phyloP scores from a whole-genome alignment of 768 basidiomycete genomes.

The Punctularia strigosozonata region DNA sequence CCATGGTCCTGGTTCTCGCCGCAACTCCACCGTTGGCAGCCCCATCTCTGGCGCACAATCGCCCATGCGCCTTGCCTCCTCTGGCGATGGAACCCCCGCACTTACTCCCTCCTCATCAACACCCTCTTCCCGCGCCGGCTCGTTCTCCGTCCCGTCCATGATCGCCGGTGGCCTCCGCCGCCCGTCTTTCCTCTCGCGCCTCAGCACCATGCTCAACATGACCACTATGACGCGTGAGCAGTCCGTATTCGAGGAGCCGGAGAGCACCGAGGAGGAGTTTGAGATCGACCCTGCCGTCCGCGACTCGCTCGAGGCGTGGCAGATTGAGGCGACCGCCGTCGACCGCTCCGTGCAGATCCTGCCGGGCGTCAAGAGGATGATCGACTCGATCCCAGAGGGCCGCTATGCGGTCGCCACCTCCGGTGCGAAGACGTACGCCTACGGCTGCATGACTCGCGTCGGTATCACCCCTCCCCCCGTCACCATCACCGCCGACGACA shows the following conservation, averaged over 20 bases:
- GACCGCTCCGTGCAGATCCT: slow-evolving; percentile 60
- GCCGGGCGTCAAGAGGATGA: slow-evolving; percentile 56
- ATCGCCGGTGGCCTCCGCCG: slow-evolving; percentile 21
- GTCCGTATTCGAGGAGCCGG: slow-evolving; percentile 16
- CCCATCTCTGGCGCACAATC: neutral
- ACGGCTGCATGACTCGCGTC: slow-evolving; percentile 61
- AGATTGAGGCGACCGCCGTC: slow-evolving; percentile 40
- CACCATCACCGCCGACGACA: slow-evolving; percentile 70
- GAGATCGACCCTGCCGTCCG: too few species aligned
- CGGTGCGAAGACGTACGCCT: slow-evolving; percentile 58
- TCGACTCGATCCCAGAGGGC: slow-evolving; percentile 53
- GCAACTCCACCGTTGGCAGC: slow-evolving; percentile 11
- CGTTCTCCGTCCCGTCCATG: slow-evolving; percentile 13
- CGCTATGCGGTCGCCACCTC: slow-evolving; percentile 65
- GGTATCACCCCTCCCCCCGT: slow-evolving; percentile 56
- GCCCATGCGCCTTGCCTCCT: slow-evolving; percentile 6
- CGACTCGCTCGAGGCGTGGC: slow-evolving; percentile 33
- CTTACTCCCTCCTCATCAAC: slow-evolving; percentile 25
- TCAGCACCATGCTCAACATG: slow-evolving; percentile 29
- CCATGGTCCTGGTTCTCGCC: slow-evolving; percentile 27
- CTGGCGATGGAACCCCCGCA: slow-evolving; percentile 30
- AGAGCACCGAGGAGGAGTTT: slow-evolving; percentile 24
- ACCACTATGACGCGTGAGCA: slow-evolving; percentile 19
- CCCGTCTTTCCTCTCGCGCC: slow-evolving; percentile 32
- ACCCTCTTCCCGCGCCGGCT: slow-evolving; percentile 32